These are phyloP conservation scores for Penicillium thymicola DNA, from an alignment of 2,329 filamentous ascomycete genomes.

Conservation along the genomic window DNA sequence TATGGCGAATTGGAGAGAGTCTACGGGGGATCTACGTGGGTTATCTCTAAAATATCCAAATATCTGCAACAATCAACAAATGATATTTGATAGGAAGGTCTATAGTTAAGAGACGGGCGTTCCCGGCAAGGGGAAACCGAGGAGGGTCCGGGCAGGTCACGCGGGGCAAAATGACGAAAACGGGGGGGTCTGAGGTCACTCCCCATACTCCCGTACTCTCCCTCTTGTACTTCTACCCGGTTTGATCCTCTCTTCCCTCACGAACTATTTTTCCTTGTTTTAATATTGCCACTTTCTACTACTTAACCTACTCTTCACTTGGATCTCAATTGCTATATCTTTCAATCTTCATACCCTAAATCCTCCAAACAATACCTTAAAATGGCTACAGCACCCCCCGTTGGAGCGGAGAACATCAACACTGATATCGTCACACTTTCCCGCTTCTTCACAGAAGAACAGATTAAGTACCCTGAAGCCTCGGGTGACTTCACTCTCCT, in stretches of 20 bases:
- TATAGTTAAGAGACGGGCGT: constrained; percentile 6
- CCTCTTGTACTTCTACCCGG: constrained; percentile 22
- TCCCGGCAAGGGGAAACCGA: constrained; percentile 18
- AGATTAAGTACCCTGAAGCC: constrained; percentile 86
- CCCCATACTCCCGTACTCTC: constrained; percentile 21
- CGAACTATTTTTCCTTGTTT: constrained; percentile 8
- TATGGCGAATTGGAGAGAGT: neutral
- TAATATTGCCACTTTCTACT: neutral
- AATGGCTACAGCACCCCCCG: constrained; percentile 49
- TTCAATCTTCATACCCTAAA: constrained; percentile 2
- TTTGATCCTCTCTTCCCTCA: constrained; percentile 7
- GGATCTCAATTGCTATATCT: neutral
- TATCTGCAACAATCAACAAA: neutral
- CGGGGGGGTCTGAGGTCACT: constrained; percentile 13
- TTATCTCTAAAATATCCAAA: neutral
- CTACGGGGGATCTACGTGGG: neutral
- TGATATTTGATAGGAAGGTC: neutral
- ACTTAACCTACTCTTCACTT: neutral
- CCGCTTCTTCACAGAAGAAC: constrained; percentile 93
- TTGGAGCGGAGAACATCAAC: constrained; percentile 76
- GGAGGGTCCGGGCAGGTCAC: constrained; percentile 12
- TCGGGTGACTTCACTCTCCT: constrained; percentile 99
- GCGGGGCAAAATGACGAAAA: constrained; percentile 27
- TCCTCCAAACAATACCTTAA: constrained; percentile 3
- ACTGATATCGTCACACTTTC: constrained; percentile 95